Conservation (phyloP, 2,329 filamentous ascomycete species). For the Hymenoscyphus infarciens region DNA sequence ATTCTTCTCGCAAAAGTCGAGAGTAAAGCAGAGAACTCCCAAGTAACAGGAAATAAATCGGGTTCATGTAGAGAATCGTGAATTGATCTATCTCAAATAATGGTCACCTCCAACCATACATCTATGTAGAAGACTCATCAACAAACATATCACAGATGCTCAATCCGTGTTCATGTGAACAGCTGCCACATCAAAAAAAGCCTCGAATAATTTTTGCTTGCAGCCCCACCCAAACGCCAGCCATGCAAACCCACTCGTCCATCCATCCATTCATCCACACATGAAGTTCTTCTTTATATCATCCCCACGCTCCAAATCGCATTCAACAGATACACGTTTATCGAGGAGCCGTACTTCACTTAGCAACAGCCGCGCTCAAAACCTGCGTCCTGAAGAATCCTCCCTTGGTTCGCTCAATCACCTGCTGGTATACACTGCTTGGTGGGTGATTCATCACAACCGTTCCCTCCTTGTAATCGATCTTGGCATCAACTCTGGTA, state of each 20-base stretch:
- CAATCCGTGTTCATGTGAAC: background rate
- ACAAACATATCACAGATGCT: background rate
- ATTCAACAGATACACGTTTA: conserved; percentile 1
- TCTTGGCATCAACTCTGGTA: conserved; percentile 96
- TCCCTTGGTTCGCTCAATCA: conserved; percentile 98
- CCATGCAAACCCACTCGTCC: conserved; percentile 15
- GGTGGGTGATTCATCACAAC: conserved; percentile 99
- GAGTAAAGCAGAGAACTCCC: background rate
- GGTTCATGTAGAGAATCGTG: background rate
- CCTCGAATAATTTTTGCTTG: conserved; percentile 5
- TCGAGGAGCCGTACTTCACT: conserved; percentile 25
- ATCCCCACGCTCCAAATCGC: conserved; percentile 10
- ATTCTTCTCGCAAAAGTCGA: background rate
- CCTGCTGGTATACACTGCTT: conserved; percentile 97
- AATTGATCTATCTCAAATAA: conserved; percentile 5
- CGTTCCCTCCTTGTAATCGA: conserved; percentile 97
- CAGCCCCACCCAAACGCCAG: conserved; percentile 24
- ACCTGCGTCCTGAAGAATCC: conserved; percentile 98
- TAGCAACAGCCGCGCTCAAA: conserved; percentile 52
- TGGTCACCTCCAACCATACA: background rate
- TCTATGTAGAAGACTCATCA: conserved; percentile 2
- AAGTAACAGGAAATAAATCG: background rate
- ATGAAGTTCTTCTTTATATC: conserved; percentile 4
- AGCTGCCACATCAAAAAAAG: conserved; percentile 2
- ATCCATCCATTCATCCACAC: background rate